Percentiles rank a stretch among this genome's conserved stretches.
Conservation (phyloP, 176 grass and related monocot species). For the Carex cristatella region DNA sequence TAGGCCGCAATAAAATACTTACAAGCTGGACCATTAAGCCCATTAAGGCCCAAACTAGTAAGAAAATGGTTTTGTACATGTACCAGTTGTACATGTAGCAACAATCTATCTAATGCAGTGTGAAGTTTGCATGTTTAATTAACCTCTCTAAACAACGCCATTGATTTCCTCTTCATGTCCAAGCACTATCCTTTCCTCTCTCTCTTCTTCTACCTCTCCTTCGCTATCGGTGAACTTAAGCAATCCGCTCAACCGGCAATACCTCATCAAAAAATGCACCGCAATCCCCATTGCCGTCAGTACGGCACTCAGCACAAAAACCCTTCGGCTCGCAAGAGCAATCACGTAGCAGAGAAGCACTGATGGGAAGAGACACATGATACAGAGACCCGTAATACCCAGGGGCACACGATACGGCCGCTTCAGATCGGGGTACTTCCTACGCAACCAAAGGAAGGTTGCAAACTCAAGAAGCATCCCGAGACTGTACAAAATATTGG, state of each 20-base stretch:
- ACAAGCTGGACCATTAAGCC: neutral
- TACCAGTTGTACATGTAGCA: neutral
- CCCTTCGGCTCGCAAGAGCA: conserved; percentile 32
- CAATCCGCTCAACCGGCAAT: conserved; percentile 34
- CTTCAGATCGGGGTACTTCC: conserved; percentile 26
- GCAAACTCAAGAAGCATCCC: conserved; percentile 36
- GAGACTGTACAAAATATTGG: conserved; percentile 44
- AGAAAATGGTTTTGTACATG: neutral
- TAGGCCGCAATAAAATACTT: neutral
- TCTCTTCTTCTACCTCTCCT: neutral
- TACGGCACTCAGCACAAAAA: conserved; percentile 16
- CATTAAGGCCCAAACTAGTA: neutral
- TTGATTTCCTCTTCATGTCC: conserved; percentile 1
- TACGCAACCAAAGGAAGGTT: conserved; percentile 35
- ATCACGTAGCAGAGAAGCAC: conserved; percentile 30
- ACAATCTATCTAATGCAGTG: neutral
- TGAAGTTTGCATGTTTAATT: neutral
- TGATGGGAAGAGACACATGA: conserved; percentile 36
- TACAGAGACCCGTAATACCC: conserved; percentile 5
- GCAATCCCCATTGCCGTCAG: conserved; percentile 14
- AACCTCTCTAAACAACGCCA: conserved; percentile 3
- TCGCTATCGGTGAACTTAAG: conserved; percentile 32
- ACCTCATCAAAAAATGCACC: conserved; percentile 27
- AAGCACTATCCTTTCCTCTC: neutral
- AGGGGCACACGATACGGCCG: conserved; percentile 40